Evolutionary conservation across 2,329 filamentous ascomycete genomes (phyloP), one percentile per base, ranked within the genome.

Genomic region (Phialophora tarda): DNA sequence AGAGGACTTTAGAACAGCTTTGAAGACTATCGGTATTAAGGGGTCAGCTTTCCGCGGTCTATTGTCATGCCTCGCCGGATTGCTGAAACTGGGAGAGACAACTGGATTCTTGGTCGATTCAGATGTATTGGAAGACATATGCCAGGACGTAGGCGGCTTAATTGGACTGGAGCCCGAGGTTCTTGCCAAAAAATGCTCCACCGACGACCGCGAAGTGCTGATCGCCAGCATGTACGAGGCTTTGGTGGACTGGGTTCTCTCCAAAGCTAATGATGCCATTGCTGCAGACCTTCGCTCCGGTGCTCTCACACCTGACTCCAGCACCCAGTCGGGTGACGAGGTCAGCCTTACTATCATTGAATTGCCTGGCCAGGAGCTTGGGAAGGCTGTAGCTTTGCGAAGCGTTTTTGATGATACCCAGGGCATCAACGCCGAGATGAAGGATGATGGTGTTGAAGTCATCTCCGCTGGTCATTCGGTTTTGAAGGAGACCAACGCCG

Each of bases 391-490:
- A n/a, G 88, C 91, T 12, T 88, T 99, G 81, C 91, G 92, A 47
- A 92, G 91, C 14, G 87, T 98, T 41, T 99, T 99, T 73, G 94
- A 99, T 72, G 95, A 98, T 73, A 87, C 84, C n/a, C 83, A 89
- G 23, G 95, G 95, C 59, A 97, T 99, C 80, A 98, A 98, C 73
- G 86, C 90, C 0, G 95, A 99, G 81, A 98, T 99, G 93, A 96
- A 94, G 74, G 90, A 94, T 69, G 95, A 99, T 72, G 95, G 95
- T 10, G 86, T 99, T 0, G 86, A 91, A n/a, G 85, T 96, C 1
- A 80, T 85, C 0, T 73, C 89, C 0, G 88, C 88, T 1, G 91
- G 91, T n/a, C 90, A 89, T 65, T 96, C 94, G 0, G 90, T 98
- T 10, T 77, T 94, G 14, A 89, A 91, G 44, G 93, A 97, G 76